Evolutionary conservation across 2,329 filamentous ascomycete genomes (phyloP), one percentile per base, ranked within the genome.

Genomic region (Gnomoniopsis smithogilvyi): DNA sequence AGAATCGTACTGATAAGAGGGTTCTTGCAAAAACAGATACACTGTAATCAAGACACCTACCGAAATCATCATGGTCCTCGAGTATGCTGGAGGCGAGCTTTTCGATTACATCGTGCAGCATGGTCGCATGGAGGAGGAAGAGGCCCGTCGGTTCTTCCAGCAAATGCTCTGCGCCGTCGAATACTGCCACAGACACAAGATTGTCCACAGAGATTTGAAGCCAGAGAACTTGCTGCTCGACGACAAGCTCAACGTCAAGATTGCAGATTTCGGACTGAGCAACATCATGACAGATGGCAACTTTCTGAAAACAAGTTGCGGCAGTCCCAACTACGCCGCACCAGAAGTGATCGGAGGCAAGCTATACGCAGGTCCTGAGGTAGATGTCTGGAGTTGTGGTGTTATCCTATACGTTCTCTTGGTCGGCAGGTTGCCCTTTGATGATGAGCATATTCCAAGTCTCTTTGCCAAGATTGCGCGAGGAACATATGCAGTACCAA

Each of bases 261-360:
- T 99, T 77, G 95, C 95, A 68, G 95, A 99, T 76, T 99, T 99
- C 67, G 95, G 95, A 59, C 81, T 99, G 59, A 98, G 94, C 79
- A 99, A 99, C 72, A 99, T 99, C 76, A 99, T 99, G 95, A 98
- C 95, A 0, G 95, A 99, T 72, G 95, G 95, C 26, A 99, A 99
- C 73, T 99, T 99, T 72, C 84, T 99, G 68, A 98, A 97, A 78
- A 99, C 95, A 1, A 98, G 93, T 72, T 99, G 95, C 69, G 95
- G 95, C 55, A 98, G 94, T 70, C 95, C 95, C 46, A 99, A 99
- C 74, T 99, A 99, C 73, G 95, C 95, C 14, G 95, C 95, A 1
- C 95, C 95, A 7, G 95, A 99, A 73, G 95, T 99, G 62, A 98
- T 99, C 69, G 95, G 93, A 57, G 95, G 95, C 24, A 99, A 98